A percentile compares a stretch with the other conserved stretches of the same genome.
These are phyloP conservation scores for Hypoxylon sp. DNA, from an alignment of 2,329 filamentous ascomycete species.

Conservation along the genomic window DNA sequence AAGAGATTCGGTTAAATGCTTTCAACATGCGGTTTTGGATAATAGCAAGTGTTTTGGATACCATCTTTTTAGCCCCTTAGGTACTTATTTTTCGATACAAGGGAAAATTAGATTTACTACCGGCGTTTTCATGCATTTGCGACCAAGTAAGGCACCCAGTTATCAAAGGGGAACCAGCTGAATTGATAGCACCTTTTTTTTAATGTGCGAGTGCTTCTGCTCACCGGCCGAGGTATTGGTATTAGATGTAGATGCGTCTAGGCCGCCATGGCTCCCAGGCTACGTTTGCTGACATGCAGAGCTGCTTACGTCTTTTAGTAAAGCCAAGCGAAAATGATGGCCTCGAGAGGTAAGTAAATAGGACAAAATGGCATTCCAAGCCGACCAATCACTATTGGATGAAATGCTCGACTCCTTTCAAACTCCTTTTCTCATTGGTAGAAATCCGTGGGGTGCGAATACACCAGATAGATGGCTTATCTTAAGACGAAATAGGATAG, in stretches of 20 bases:
- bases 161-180: neutral
- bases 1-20: slow-evolving; percentile 74
- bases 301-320: slow-evolving; percentile 8
- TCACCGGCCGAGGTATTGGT: neutral
- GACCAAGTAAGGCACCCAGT: neutral
- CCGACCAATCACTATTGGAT: neutral
- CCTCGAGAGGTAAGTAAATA: neutral
- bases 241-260: slow-evolving; percentile 4
- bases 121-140: neutral
- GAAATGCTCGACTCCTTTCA: neutral
- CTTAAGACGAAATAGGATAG: slow-evolving; percentile 1
- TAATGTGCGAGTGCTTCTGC: slow-evolving; percentile 1
- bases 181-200: neutral
- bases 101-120: neutral
- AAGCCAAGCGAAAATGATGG: neutral
- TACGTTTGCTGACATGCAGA: slow-evolving; percentile 21
- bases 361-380: neutral
- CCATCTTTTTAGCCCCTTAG: neutral
- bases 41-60: slow-evolving; percentile 7
- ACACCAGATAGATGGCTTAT: slow-evolving; percentile 1
- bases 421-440: neutral
- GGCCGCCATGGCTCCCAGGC: slow-evolving; percentile 1
- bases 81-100: neutral
- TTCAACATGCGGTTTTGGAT: neutral
- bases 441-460: neutral